Evolutionary conservation across 1,284 basidiomycete genomes (phyloP), one percentile per base, ranked within the genome.

Genomic region (Neolentinus lepideus): DNA sequence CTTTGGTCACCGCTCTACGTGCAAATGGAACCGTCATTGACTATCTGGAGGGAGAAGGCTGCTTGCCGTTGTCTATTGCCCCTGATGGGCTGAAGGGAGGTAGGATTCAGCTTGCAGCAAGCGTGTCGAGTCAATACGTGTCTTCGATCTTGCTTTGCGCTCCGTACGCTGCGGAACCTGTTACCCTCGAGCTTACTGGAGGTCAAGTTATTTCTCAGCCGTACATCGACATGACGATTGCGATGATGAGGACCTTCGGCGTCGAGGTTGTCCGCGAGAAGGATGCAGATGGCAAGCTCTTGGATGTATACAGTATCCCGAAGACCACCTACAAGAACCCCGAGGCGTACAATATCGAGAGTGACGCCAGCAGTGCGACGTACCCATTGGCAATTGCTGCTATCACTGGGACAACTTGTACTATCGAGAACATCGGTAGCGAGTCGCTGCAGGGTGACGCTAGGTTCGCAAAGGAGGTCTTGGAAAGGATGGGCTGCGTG

Each of bases 201-300:
- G 94, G 92, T 2, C 84, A 90, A 64, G 97, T 99, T 67, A 98
- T 99, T 71, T 97, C 94, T 19, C 96, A 98, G 74, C 94, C 94
- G 2, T 99, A 99, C 77, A 99, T 99, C 71, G 95, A 99, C 74
- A 98, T 99, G 95, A 99, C 97, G 3, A 90, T 98, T 62, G 87
- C 94, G 8, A 97, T 99, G 89, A 99, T 99, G 97, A 78, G 79
- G 57, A 83, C 88, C n/a, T 99, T 99, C 68, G 96, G 94, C 21
- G 78, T 98, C 62, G 66, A 79, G 8, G 94, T 96, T 53, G 73
- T 76, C 50, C 84, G 94, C 52, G 78, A 90, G 57, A 68, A 66
- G n/a, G 91, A 91, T 61, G 68, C 69, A 24, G 82, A 78, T 0
- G 88, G 92, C 21, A 79, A 81, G 54, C 73, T 74, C 2, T 75